Base-by-base conservation (phyloP, 768 basidiomycete genomes). In the Chlorophyllum brunneum region DNA sequence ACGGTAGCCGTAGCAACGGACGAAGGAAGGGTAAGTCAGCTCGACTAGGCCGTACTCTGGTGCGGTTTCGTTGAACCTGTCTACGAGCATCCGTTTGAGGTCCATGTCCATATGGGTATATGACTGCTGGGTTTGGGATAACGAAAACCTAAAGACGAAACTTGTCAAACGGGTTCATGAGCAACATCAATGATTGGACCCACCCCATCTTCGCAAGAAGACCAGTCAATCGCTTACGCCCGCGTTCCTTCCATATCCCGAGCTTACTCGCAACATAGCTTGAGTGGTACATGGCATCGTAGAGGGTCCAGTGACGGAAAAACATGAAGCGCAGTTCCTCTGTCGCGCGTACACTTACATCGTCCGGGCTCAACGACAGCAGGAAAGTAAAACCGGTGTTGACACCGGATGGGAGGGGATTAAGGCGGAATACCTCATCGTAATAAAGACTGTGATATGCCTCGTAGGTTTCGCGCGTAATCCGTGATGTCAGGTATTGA, bases 191-290 rank as follows among this genome's bases (percentile, higher is more conserved):
- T 27, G 42, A 46, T 15, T 52, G 20, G 42, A 70, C 77, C 56
- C 16, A 98, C 94, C 97, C 97, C 92, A 99, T 99, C 75, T 98
- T 98, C 13, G 97, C 97, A 20, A 99, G 73, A 44, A 99, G 72
- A 6, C 95, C 97, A 1, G 87, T 91, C 50, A 99, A 70, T 57
- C 85, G 80, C 66, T 93, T 95, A 55, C 89, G 78, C 18, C 97
- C 97, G 49, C 84, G 80, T 66, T 98, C 95, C 63, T 89, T 93
- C 97, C 97, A 98, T 50, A 95, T 91, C 2, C 93, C 94, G 54
- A 99, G 78, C 67, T 92, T 93, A 45, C 90, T 87, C 5, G 94
- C 95, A 15, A 99, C 87, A 61, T 98, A 99, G 52, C 89, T 90
- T 2, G 94, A 97, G 67, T 99, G 95, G 61, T 86, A 86, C 97